Evolutionary conservation across 2,329 filamentous ascomycete genomes (phyloP).

Genomic region (Cladophialophora immunda): DNA sequence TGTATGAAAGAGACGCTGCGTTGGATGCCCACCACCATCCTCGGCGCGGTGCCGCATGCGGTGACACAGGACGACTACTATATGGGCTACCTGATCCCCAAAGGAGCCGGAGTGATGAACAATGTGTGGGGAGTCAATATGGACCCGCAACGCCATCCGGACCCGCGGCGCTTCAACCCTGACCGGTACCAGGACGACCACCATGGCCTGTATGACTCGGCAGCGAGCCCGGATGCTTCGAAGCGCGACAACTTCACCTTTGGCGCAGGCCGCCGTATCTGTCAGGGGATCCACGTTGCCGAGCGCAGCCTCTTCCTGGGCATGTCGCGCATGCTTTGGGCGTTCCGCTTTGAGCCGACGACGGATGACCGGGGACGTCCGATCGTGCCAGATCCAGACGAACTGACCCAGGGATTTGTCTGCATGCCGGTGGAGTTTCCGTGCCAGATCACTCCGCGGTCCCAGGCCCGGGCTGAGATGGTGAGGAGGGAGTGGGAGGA

Average conservation of each 20-base stretch:
- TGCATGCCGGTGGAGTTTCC: constrained; percentile 54
- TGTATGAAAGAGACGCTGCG: constrained; percentile 66
- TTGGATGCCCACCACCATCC: constrained; percentile 56
- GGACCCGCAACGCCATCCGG: constrained; percentile 40
- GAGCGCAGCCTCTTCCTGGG: constrained; percentile 44
- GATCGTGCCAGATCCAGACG: constrained; percentile 51
- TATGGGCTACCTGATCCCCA: constrained; percentile 38
- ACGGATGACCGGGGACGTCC: constrained; percentile 43
- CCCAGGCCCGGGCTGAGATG: constrained; percentile 43
- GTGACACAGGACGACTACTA: constrained; percentile 37
- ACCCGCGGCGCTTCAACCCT: constrained; percentile 45
- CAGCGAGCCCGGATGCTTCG: constrained; percentile 39
- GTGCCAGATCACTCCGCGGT: constrained; percentile 49
- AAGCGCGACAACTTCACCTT: constrained; percentile 44
- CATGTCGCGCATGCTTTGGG: constrained; percentile 45
- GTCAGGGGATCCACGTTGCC: constrained; percentile 47
- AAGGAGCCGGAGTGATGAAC: constrained; percentile 37
- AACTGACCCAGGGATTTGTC: constrained; percentile 54
- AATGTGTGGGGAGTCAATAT: constrained; percentile 43
- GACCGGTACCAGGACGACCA: constrained; percentile 45
- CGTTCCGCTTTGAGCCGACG: constrained; percentile 41
- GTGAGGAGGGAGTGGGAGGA: constrained; percentile 27
- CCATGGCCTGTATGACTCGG: constrained; percentile 45
- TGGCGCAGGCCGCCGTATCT: constrained; percentile 45
- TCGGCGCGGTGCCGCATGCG: constrained; percentile 39